Evolutionary conservation across 768 basidiomycete genomes (phyloP), one percentile per base, ranked within the genome.

Genomic region (Podaxis sp.): DNA sequence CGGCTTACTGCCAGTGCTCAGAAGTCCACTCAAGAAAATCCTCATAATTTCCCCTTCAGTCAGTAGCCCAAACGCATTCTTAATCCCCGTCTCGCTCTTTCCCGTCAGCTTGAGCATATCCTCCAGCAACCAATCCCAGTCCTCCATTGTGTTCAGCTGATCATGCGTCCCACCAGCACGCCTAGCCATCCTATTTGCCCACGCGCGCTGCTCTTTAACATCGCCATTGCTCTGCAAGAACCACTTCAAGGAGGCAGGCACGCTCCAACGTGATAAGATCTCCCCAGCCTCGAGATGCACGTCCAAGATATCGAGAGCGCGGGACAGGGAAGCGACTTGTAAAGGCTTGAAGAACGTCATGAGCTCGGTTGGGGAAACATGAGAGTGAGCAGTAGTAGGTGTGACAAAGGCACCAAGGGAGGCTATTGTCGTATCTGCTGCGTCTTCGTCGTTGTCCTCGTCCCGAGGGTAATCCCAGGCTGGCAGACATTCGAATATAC

Each of bases 221-320:
- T 93, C 80, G 17, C 80, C 73, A 59, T 85, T 80, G 64, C 93
- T 92, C 68, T 89, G 91, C 19, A 98, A 77, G 74, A 98, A 93
- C 91, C 94, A 98, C n/a, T 87, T 82, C 49, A 98, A 75, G 2
- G 92, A 88, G 2, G 89, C 89, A 24, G 91, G 83, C 1, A 90
- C 90, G 67, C 82, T 83, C 95, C 96, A 99, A 29, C 93, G 83
- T 2, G 91, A 84, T 17, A 99, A 78, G 49, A 94, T 93, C 74
- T 98, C 96, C 22, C 93, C 96, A 0, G 91, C 91, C 70, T 97
- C 93, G 12, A 99, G 82, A 73, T 98, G 96, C 1, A 96, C 85
- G 74, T 98, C 96, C 56, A 98, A 82, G 55, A 94, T 86, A 71
- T 99, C 96, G 43, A 99, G 83, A 5, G 89, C 87, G 57, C 85